Evolutionary conservation across 768 basidiomycete species (phyloP), one percentile per base, ranked within the genome.

Genomic region (Tulasnella sp.): DNA sequence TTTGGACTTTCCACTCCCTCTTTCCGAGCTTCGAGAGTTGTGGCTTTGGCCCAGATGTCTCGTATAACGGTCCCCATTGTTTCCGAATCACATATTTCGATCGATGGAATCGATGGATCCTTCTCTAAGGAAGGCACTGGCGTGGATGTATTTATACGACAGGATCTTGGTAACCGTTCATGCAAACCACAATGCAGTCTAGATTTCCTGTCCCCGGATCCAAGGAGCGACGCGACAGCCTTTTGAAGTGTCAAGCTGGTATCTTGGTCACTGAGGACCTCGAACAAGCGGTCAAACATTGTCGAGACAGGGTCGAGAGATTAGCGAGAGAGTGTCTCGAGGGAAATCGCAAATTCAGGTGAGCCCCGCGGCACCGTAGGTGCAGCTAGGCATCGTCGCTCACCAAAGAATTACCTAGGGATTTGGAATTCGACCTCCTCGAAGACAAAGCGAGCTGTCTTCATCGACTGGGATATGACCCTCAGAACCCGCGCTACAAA

Each of bases 351-450:
- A 86, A 86, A 76, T 88, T 87, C 80, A 82, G 88, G 87, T 87
- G 76, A 36, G 83, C 76, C 29, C 34, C n/a, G 22, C 19, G 14
- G 37, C 31, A n/a, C 8, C 42, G 29, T 2, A 58, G 19, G 22
- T 17, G 38, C 37, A 36, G 37, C 36, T 4, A n/a, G 17, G 40
- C 38, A 19, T 37, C 22, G 14, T 77, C 54, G n/a, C 29, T 69
- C 25, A 36, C 34, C 39, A 40, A n/a, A 22, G 6, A 25, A 15
- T 75, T 6, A 11, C 9, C 17, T 14, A 88, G 89, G 79, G 89
- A 89, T 81, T 82, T 87, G 29, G 88, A 88, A 78, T 89, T 89
- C 75, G 89, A 89, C 79, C 80, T 88, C 3, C 85, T 85, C 72
- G 84, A 83, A 45, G 86, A 87, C 79, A 67, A 76, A 68, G 77